phyloP scores from a whole-genome alignment of 164 flowering plant species.

The Santalum album region DNA sequence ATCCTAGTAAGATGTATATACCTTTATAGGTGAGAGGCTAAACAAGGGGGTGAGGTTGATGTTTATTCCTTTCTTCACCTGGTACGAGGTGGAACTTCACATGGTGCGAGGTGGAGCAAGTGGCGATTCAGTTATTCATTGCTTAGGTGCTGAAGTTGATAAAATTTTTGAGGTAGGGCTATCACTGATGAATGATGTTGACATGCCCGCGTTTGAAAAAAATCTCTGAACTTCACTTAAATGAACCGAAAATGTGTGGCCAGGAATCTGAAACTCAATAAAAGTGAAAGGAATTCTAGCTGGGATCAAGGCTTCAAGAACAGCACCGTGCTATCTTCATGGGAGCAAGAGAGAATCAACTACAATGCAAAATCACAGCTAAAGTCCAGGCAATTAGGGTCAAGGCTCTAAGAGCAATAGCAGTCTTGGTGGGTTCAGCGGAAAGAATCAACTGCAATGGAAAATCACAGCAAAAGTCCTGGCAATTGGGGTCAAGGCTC shows the following conservation, averaged over 20 bases:
- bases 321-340: not conserved
- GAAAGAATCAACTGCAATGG: not conserved
- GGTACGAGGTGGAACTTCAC: constrained; percentile 32
- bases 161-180: constrained; percentile 28
- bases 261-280: not conserved
- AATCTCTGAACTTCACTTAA: too few species aligned
- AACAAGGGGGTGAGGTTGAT: constrained; percentile 33
- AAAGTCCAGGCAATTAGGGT: not conserved
- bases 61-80: constrained; percentile 67
- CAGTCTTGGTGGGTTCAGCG: not conserved
- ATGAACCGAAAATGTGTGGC: too few species aligned
- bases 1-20: not conserved
- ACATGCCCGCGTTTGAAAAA: constrained; percentile 61
- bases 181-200: constrained; percentile 50
- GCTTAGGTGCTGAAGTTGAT: constrained; percentile 66
- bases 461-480: not conserved
- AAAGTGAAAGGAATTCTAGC: not conserved
- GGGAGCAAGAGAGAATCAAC: too few species aligned
- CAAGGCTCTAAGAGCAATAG: not conserved
- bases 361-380: too few species aligned
- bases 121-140: constrained; percentile 27
- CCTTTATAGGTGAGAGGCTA: constrained; percentile 31
- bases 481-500: not conserved
- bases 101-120: too few species aligned
- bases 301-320: not conserved